Conservation (phyloP, 2,329 filamentous ascomycete genomes). For the Juglanconis oblonga region DNA sequence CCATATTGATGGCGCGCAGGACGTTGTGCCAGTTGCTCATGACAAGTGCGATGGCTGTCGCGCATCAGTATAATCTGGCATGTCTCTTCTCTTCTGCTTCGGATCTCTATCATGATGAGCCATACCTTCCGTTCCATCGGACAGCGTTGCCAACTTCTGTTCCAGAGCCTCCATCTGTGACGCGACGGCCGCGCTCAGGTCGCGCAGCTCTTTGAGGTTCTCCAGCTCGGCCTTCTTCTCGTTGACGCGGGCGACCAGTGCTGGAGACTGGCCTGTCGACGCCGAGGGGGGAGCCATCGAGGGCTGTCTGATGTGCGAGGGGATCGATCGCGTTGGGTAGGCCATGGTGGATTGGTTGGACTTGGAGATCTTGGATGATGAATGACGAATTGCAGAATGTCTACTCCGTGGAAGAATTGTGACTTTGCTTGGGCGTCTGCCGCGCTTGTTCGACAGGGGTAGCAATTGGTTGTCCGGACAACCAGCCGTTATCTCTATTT, state of each 20-base stretch:
- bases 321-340: constrained; percentile 47
- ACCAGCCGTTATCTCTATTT: not conserved
- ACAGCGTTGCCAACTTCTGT: constrained; percentile 72
- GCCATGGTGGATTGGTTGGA: constrained; percentile 43
- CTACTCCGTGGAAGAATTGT: too few relatives aligned
- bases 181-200: constrained; percentile 75
- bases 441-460: not conserved
- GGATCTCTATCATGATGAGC: not conserved
- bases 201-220: constrained; percentile 72
- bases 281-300: constrained; percentile 43
- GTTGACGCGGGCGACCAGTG: constrained; percentile 71
- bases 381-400: too few relatives aligned
- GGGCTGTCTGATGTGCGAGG: constrained; percentile 66
- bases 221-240: constrained; percentile 85
- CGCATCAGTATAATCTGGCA: constrained; percentile 18
- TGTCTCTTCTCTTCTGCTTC: not conserved
- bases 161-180: constrained; percentile 80
- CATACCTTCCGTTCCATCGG: constrained; percentile 76
- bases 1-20: constrained; percentile 80
- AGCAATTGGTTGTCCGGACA: not conserved
- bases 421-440: not conserved
- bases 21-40: constrained; percentile 88
- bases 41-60: constrained; percentile 74
- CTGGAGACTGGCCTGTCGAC: constrained; percentile 61
- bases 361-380: not conserved